Evolutionary conservation across 495 filamentous ascomycete genomes (phyloP).

Genomic region (Penicillium paradoxum): DNA sequence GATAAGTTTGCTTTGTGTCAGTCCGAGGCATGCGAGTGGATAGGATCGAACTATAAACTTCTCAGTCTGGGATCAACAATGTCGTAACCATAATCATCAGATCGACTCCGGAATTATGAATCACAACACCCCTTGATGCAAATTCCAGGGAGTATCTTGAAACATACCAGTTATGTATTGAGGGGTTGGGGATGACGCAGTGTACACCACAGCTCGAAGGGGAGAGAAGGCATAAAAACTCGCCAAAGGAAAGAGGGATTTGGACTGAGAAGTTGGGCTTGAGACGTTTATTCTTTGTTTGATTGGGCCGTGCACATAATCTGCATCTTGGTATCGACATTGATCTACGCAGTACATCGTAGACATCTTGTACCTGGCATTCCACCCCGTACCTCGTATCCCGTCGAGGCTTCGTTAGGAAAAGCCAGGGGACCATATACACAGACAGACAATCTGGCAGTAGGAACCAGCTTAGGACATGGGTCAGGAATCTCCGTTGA

Average conservation of each 20-base stretch:
- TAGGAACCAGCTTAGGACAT: background rate
- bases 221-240: background rate
- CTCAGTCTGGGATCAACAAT: slow-evolving; percentile 2
- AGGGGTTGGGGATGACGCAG: background rate
- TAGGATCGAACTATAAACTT: slow-evolving; percentile 1
- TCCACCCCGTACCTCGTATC: too few species aligned
- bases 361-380: background rate
- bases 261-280: slow-evolving; percentile 1
- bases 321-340: background rate
- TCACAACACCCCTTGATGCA: slow-evolving; percentile 9
- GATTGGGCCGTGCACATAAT: slow-evolving; percentile 11
- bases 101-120: background rate
- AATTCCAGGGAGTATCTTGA: slow-evolving; percentile 4
- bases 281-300: background rate
- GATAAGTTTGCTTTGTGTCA: background rate
- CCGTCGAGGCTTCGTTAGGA: background rate
- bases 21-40: background rate
- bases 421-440: background rate
- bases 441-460: background rate
- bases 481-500: background rate
- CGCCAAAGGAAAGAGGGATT: background rate
- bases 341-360: background rate
- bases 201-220: background rate
- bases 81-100: background rate
- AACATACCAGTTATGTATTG: slow-evolving; percentile 8